phyloP scores from a whole-genome alignment of 2,329 filamentous ascomycete genomes.

The Paecilomyces fulvus region DNA sequence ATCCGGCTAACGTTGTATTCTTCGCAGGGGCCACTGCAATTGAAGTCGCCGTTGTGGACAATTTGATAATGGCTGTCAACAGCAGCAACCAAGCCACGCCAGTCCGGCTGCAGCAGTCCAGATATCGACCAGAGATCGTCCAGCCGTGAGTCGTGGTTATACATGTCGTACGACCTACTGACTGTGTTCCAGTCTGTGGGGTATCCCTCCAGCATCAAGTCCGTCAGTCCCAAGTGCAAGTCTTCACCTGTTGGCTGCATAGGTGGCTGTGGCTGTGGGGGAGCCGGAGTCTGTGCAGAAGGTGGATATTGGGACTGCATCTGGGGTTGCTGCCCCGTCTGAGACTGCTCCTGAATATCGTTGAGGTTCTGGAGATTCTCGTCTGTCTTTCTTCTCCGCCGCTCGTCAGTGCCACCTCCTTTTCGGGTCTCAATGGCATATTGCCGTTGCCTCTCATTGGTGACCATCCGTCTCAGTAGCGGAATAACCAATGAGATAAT shows the following conservation, averaged over 20 bases:
- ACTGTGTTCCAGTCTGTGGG: conserved; percentile 31
- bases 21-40: conserved; percentile 26
- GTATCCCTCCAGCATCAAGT: conserved; percentile 31
- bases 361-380: conserved; percentile 22
- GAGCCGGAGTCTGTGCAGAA: conserved; percentile 13
- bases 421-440: conserved; percentile 51
- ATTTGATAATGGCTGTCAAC: conserved; percentile 37
- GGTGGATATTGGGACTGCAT: conserved; percentile 7
- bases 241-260: conserved; percentile 14
- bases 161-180: conserved; percentile 27
- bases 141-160: conserved; percentile 32
- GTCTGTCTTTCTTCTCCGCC: conserved; percentile 27
- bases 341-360: conserved; percentile 7
- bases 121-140: conserved; percentile 35
- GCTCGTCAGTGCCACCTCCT: conserved; percentile 32
- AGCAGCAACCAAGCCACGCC: conserved; percentile 35
- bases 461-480: conserved; percentile 50
- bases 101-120: conserved; percentile 33
- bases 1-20: conserved; percentile 28
- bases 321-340: conserved; percentile 21
- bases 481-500: conserved; percentile 52
- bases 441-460: conserved; percentile 50
- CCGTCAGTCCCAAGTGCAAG: conserved; percentile 24
- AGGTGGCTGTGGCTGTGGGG: conserved; percentile 14
- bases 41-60: conserved; percentile 26